phyloP scores from a whole-genome alignment of 1,284 basidiomycete species.

The Rugosomyces carneus region DNA sequence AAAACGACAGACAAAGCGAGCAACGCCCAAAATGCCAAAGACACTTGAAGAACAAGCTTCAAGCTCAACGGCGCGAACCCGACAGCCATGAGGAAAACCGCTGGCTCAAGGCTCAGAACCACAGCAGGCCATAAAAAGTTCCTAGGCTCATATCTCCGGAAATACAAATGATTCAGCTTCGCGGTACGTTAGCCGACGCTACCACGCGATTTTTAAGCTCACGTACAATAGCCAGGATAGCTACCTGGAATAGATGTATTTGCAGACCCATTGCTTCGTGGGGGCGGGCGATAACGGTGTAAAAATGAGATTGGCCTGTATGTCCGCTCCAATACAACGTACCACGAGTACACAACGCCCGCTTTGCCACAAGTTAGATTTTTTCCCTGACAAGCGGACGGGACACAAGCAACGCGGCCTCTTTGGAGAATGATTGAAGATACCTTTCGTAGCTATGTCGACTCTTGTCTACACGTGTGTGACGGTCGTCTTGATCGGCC shows the following conservation, averaged over 20 bases:
- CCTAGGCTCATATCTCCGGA: constrained; percentile 18
- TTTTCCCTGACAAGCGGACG: too few species aligned
- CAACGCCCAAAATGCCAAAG: constrained; percentile 13
- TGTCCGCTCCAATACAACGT: too few species aligned
- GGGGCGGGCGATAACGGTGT: background rate
- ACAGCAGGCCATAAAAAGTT: constrained; percentile 10
- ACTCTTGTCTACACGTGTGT: too few species aligned
- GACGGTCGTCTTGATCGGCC: too few species aligned
- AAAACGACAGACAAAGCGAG: constrained; percentile 15
- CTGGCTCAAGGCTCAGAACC: constrained; percentile 13
- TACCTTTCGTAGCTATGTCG: too few species aligned
- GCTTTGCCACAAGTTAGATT: too few species aligned
- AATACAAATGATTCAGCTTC: constrained; percentile 19
- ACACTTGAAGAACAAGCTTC: constrained; percentile 6
- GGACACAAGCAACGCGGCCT: too few species aligned
- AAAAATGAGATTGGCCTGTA: too few species aligned
- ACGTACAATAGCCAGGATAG: background rate
- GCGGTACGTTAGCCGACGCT: background rate
- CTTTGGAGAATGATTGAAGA: too few species aligned
- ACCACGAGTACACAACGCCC: too few species aligned
- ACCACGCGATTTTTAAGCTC: background rate
- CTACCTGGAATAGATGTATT: background rate
- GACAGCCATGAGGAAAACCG: constrained; percentile 7
- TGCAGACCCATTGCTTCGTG: too few species aligned
- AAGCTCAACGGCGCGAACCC: background rate